Base-by-base conservation (phyloP, 805 yeast species). In the Candida sanyiensis region DNA sequence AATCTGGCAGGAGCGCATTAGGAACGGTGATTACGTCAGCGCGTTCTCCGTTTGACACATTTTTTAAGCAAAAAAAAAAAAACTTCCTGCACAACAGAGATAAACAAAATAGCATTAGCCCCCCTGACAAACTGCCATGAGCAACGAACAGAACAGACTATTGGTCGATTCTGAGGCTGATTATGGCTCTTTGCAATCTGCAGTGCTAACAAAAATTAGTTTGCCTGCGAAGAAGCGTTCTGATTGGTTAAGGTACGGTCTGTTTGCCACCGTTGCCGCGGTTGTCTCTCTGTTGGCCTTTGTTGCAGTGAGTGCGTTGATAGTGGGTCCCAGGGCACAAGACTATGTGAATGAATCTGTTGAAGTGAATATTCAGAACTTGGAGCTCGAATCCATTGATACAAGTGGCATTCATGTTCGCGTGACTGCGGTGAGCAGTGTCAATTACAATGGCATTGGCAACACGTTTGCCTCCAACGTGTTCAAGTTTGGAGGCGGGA, bases 401-500 rank as follows among this genome's bases (percentile, higher is more conserved):
- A 54, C 61, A 10, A 46, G 50, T 4, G 66, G 67, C 2, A 57
- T 66, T 6, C 44, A 57, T 18, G 39, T 67, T 8, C 48, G 52
- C 28, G 54, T 66, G 2, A 45, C 50, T 13, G 70, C 68, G 9
- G 37, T 51, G 1, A 50, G 52, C 31, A 25, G 40, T 4, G 61
- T 64, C 33, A 54, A 64, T 29, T 67, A 55, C 43, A 46, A 58
- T 11, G 31, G 42, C 2, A 60, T 67, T 23, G 57, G 59, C 1
- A 57, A 54, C 39, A 13, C 42, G 1, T 47, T 52, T 28, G 56
- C 51, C 5, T 45, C 51, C 22, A 19, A 27, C 1, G 42, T 63
- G 40, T 58, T 67, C 39, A 50, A 54, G 33, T 23, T 51, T 1
- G 69, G 66, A 3, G 68, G 70, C 1, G 49, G 45, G n/a, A 1